These are phyloP conservation scores for Cotoneaster glaucophyllus DNA, from an alignment of 306 rosid species.

Conservation along the genomic window DNA sequence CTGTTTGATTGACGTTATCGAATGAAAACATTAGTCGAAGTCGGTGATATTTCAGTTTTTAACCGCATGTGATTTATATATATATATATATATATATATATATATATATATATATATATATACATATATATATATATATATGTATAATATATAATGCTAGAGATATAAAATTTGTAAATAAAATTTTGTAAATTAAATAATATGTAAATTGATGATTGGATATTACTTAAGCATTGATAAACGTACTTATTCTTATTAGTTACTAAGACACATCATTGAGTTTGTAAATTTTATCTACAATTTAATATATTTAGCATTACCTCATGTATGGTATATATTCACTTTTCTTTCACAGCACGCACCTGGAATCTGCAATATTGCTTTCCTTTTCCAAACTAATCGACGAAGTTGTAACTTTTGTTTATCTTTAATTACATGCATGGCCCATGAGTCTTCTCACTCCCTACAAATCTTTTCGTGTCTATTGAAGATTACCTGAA, in stretches of 20 bases:
- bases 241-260: no score
- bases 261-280: fast-evolving
- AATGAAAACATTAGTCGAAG: not conserved
- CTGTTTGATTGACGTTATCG: not conserved
- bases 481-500: not conserved
- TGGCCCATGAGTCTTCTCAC: not conserved
- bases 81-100: no score
- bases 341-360: not conserved
- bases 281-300: no score
- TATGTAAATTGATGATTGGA: no score
- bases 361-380: not conserved
- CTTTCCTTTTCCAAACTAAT: not conserved
- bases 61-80: not conserved
- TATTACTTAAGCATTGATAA: no score
- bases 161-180: no score
- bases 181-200: no score
- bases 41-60: not conserved
- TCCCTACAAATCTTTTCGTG: not conserved
- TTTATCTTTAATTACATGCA: not conserved
- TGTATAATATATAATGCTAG: no score
- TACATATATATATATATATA: no score
- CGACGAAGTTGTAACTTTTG: not conserved
- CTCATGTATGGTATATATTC: fast-evolving
- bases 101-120: no score
- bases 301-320: no score